A percentile compares a stretch with the other conserved stretches of the same genome.
phyloP scores from a whole-genome alignment of 2,329 filamentous ascomycete species.

The Diaporthe sp. region DNA sequence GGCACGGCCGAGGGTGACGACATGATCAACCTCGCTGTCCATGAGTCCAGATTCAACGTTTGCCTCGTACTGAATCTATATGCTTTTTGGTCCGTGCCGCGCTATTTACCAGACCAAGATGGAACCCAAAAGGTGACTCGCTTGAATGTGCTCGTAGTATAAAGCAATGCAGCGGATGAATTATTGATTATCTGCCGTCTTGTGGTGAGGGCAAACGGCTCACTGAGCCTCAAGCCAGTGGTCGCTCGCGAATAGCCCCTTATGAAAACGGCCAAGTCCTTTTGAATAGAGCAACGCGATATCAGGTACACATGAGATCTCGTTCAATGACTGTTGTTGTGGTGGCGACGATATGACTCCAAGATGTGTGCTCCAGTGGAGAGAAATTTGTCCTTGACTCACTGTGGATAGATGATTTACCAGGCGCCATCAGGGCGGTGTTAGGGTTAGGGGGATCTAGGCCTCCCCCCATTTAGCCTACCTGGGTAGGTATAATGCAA shows the following conservation, averaged over 20 bases:
- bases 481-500: too few species aligned
- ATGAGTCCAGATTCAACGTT: background rate
- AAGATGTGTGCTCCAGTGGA: background rate
- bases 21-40: conserved; percentile 11
- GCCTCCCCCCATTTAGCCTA: too few species aligned
- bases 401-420: background rate
- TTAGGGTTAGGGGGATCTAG: background rate
- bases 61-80: too few species aligned
- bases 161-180: background rate
- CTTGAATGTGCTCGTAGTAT: background rate
- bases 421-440: too few species aligned
- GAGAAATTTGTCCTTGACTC: conserved; percentile 13
- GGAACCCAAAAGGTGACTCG: background rate
- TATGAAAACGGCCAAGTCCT: background rate
- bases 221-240: background rate
- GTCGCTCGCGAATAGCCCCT: background rate
- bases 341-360: background rate
- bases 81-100: background rate
- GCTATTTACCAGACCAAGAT: background rate
- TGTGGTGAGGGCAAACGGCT: background rate
- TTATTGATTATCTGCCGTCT: background rate
- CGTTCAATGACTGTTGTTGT: background rate
- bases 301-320: background rate
- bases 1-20: conserved; percentile 14
- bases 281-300: rapidly evolving